Evolutionary conservation across 345 rosid species (phyloP).

Genomic region (Syzygium oleosum): DNA sequence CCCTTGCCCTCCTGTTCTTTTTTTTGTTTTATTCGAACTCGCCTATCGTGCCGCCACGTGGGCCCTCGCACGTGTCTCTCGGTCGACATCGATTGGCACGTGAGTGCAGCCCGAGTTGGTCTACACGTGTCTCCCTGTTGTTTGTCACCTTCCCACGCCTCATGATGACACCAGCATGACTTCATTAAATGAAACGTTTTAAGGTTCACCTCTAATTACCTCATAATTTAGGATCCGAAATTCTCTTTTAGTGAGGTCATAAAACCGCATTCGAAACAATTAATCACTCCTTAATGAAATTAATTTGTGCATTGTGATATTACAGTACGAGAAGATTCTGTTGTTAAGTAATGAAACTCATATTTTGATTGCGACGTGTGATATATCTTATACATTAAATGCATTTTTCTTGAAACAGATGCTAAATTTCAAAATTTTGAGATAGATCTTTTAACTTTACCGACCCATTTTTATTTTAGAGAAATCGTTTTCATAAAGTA

Average conservation of each 20-base stretch:
- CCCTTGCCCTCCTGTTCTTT: background rate
- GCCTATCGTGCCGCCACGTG: background rate
- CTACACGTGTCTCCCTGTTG: background rate
- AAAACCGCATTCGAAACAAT: background rate
- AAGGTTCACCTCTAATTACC: background rate
- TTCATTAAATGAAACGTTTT: background rate
- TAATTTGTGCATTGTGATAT: background rate
- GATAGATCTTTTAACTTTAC: background rate
- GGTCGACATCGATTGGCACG: background rate
- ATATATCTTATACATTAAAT: background rate
- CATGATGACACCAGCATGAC: background rate
- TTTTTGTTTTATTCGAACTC: background rate
- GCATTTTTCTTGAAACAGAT: background rate
- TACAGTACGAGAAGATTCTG: background rate
- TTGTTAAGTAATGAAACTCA: background rate
- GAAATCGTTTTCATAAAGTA: background rate
- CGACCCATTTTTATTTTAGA: background rate
- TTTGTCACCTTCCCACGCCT: background rate
- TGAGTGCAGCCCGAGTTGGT: background rate
- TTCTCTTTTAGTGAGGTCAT: background rate
- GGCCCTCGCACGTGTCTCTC: background rate
- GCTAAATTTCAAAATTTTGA: background rate
- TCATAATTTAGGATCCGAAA: background rate
- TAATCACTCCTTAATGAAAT: background rate
- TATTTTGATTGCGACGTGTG: background rate